Percentiles rank a stretch among this genome's conserved stretches.
phyloP scores from a whole-genome alignment of 2,329 filamentous ascomycete genomes.

The Penicillium sp. region DNA sequence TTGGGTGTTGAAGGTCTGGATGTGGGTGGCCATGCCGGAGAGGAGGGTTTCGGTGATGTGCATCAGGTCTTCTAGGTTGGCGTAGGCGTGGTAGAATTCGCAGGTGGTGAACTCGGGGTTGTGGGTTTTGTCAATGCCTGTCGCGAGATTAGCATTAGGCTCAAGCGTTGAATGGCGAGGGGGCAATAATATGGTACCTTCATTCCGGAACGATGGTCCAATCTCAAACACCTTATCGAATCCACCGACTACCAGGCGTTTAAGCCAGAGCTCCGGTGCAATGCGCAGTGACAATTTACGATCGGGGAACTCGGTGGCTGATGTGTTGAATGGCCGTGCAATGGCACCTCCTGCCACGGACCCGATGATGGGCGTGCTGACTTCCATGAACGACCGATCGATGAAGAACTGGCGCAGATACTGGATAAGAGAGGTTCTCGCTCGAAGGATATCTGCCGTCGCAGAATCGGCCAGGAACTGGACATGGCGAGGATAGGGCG shows the following conservation, averaged over 20 bases:
- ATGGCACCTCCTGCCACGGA: conserved; percentile 82
- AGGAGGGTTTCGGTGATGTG: conserved; percentile 73
- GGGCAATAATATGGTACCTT: conserved; percentile 58
- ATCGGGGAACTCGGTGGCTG: conserved; percentile 72
- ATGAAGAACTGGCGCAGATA: conserved; percentile 74
- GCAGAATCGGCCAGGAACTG: conserved; percentile 78
- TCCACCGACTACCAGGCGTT: conserved; percentile 85
- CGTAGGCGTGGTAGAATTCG: conserved; percentile 91
- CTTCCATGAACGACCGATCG: conserved; percentile 74
- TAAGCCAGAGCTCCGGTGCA: conserved; percentile 93
- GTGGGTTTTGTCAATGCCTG: conserved; percentile 77
- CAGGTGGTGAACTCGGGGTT: conserved; percentile 98
- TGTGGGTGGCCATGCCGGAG: conserved; percentile 57
- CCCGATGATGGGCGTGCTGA: conserved; percentile 86
- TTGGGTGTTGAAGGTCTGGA: conserved; percentile 46
- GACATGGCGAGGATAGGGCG: conserved; percentile 76
- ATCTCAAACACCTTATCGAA: conserved; percentile 92
- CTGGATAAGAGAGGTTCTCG: conserved; percentile 74
- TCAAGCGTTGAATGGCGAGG: background rate
- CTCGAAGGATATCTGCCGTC: conserved; percentile 68
- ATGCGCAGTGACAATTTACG: conserved; percentile 77
- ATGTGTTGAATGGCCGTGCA: conserved; percentile 82
- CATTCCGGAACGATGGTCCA: conserved; percentile 88
- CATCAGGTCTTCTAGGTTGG: conserved; percentile 74
- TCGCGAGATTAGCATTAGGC: background rate